A percentile compares a stretch with the other conserved stretches of the same genome.
Conservation (phyloP, 2,329 filamentous ascomycete genomes). For the Didymella sp. region DNA sequence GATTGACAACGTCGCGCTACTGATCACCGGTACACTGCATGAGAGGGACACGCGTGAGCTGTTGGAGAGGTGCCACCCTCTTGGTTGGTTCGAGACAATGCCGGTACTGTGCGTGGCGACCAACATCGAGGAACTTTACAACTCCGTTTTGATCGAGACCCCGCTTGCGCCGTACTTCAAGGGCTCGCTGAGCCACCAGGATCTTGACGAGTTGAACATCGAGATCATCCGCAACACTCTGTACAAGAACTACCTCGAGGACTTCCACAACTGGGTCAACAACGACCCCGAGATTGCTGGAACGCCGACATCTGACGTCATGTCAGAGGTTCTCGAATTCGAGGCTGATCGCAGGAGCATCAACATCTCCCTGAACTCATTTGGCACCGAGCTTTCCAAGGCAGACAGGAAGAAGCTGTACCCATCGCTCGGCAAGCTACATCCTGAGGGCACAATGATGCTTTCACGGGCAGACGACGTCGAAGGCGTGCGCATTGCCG, state of each 20-base stretch:
- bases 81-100: conserved; percentile 99
- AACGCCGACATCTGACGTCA: conserved; percentile 90
- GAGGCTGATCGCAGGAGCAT: conserved; percentile 96
- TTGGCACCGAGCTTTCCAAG: conserved; percentile 95
- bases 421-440: conserved; percentile 86
- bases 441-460: conserved; percentile 94
- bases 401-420: conserved; percentile 95
- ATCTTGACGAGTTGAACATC: conserved; percentile 98
- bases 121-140: conserved; percentile 98
- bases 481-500: conserved; percentile 89
- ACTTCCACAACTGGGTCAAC: conserved; percentile 95
- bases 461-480: conserved; percentile 92
- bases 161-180: conserved; percentile 97
- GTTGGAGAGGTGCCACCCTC: conserved; percentile 91
- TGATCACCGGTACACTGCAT: conserved; percentile 97
- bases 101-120: conserved; percentile 96
- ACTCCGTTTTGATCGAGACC: conserved; percentile 95
- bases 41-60: conserved; percentile 96
- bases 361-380: conserved; percentile 99
- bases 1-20: conserved; percentile 98
- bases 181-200: conserved; percentile 91
- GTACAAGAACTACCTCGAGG: conserved; percentile 99
- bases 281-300: conserved; percentile 83
- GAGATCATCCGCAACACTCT: conserved; percentile 98
- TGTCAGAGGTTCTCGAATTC: conserved; percentile 95